Evolutionary conservation across 2,329 filamentous ascomycete genomes (phyloP).

Genomic region (Cercospora janseana): DNA sequence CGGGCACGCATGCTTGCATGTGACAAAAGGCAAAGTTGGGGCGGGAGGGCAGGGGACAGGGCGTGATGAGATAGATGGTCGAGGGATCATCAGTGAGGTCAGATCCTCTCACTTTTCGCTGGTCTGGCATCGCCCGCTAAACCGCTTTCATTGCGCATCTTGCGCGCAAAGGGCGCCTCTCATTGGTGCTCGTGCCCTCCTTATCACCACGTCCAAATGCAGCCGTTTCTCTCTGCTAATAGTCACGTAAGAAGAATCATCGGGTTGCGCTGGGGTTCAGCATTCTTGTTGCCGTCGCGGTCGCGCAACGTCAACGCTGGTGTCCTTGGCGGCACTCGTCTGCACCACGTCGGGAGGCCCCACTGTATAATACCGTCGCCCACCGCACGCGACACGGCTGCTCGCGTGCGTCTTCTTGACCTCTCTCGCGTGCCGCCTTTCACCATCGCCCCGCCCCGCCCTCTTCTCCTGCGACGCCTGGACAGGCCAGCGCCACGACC

Average conservation of each 20-base stretch:
- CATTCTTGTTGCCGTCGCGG: neutral
- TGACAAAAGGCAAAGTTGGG: neutral
- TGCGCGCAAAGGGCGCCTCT: neutral
- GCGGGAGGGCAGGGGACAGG: neutral
- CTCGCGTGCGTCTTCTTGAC: too few species aligned
- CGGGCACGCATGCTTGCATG: neutral
- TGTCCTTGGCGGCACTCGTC: conserved; percentile 12
- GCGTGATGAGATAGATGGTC: neutral
- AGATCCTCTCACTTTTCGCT: conserved; percentile 1
- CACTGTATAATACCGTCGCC: too few species aligned
- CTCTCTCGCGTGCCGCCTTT: too few species aligned
- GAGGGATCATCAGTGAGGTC: neutral
- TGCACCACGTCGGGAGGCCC: too few species aligned
- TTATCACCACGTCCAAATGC: conserved; percentile 2
- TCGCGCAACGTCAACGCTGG: conserved; percentile 6
- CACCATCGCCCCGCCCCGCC: too few species aligned
- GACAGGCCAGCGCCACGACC: too few species aligned
- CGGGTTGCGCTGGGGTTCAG: conserved; percentile 10
- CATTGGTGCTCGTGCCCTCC: neutral
- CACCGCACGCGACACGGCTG: too few species aligned
- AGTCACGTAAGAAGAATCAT: conserved; percentile 3
- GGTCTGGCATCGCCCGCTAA: neutral
- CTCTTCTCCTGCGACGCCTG: too few species aligned
- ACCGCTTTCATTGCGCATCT: neutral
- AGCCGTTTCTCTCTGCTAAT: conserved; percentile 7